Percentiles rank a stretch among this genome's conserved stretches.
These are phyloP conservation scores for Rosa persica DNA, from an alignment of 306 rosid genomes.

Conservation along the genomic window DNA sequence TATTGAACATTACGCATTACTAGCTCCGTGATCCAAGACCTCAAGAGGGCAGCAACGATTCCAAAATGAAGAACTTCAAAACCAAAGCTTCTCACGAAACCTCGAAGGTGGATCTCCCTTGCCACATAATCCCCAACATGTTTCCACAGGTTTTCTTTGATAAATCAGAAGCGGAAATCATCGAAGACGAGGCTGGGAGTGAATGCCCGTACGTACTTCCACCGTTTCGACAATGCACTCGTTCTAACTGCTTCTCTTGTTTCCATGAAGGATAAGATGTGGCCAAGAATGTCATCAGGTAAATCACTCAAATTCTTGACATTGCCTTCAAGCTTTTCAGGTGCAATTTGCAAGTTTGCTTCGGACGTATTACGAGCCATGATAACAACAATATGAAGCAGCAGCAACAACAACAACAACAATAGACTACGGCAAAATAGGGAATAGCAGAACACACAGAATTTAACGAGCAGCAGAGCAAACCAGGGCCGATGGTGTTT, in stretches of 20 bases:
- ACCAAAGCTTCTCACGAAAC: background rate
- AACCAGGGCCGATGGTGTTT: no score
- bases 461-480: no score
- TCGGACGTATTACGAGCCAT: no score
- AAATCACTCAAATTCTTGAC: background rate
- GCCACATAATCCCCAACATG: background rate
- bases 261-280: background rate
- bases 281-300: background rate
- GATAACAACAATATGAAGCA: no score
- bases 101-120: background rate
- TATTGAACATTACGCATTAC: no score
- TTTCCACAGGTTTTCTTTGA: background rate
- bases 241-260: background rate
- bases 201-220: background rate
- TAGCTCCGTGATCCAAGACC: background rate
- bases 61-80: background rate
- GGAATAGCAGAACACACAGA: no score
- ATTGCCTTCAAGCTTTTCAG: no score
- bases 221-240: background rate
- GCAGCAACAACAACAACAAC: no score
- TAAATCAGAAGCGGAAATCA: no score
- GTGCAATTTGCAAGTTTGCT: no score
- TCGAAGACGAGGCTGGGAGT: background rate
- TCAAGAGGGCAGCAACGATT: background rate
- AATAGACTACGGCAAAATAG: no score